A percentile compares a stretch with the other conserved stretches of the same genome.
phyloP scores from a whole-genome alignment of 371 early-diverging fungal genomes.

The Mortierella sp. region DNA sequence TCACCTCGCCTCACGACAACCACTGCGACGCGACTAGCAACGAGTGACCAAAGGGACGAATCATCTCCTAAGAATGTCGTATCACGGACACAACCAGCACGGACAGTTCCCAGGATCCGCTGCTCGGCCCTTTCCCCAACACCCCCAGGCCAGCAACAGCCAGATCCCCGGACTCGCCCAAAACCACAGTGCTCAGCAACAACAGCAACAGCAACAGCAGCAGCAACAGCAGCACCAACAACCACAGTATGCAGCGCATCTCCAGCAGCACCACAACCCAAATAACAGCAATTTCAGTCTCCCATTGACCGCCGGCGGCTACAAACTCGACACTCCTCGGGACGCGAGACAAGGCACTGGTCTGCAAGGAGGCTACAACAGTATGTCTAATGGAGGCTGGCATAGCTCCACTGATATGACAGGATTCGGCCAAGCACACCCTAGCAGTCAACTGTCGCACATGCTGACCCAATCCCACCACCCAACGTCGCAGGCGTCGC shows the following conservation, averaged over 20 bases:
- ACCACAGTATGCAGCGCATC: constrained; percentile 42
- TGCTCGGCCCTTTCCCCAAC: constrained; percentile 36
- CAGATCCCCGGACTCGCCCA: constrained; percentile 30
- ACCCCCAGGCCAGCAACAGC: constrained; percentile 25
- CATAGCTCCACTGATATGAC: constrained; percentile 32
- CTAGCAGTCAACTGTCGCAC: constrained; percentile 39
- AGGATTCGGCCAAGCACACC: constrained; percentile 44
- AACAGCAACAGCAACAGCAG: constrained; percentile 28
- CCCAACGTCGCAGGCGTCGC: constrained; percentile 31
- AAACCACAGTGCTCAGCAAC: constrained; percentile 26
- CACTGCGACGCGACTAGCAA: background rate
- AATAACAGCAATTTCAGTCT: constrained; percentile 30
- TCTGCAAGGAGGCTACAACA: constrained; percentile 30
- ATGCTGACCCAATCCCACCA: constrained; percentile 42
- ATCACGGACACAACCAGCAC: constrained; percentile 50
- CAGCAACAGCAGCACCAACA: constrained; percentile 29
- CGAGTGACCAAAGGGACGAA: no score
- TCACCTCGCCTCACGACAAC: background rate
- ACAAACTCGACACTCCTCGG: constrained; percentile 43
- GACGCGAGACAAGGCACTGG: constrained; percentile 35
- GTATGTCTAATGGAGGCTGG: constrained; percentile 38
- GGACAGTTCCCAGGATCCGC: constrained; percentile 45
- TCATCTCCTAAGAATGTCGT: constrained; percentile 27
- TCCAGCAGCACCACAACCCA: constrained; percentile 41
- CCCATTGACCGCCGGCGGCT: constrained; percentile 28